Evolutionary conservation across 805 yeast species (phyloP), one percentile per base, ranked within the genome.

Genomic region (Sugiyamaella boreocaroliniensis): DNA sequence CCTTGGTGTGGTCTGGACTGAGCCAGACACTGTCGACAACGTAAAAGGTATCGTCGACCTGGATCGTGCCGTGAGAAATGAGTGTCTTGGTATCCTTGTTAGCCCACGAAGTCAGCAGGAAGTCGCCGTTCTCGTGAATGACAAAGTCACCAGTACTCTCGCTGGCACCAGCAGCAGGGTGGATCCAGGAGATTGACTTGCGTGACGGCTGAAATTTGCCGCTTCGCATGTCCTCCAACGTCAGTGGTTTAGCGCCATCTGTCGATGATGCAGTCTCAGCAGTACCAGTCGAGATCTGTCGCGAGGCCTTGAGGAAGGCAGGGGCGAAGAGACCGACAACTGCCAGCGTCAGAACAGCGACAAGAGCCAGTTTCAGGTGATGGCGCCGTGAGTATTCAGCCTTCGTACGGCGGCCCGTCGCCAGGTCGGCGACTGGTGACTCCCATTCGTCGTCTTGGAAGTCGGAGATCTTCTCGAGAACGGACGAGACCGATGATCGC

Each of bases 101-200:
- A 10, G 56, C 55, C 68, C 66, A 84, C 57, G 78, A 81, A 29
- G 86, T 75, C 2, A 77, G 63, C 57, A 52, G n/a, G 71, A 68
- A 18, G 71, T 47, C 48, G 2, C 34, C 71, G 37, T 74, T 65
- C 12, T 73, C 73, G 40, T 71, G 70, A 1, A 78, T 76, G 29
- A 86, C 76, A 64, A 77, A 88, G 7, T 87, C 77, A 4, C 95
- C 95, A 53, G 76, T 76, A 64, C 84, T 90, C 55, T 78, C 68
- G 11, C 59, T 57, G 9, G 69, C 62, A 0, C 84, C 77, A 20
- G 73, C 73, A 1, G 80, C 79, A 18, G 71, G 71, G 15, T 65
- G 61, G 45, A 87, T 78, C 96, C 96, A 88, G 65, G 85, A 92
- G 32, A 88, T 72, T 8, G 76, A 66, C 55, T 79, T 77, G 48